A percentile compares a stretch with the other conserved stretches of the same genome.
These are phyloP conservation scores for Alternaria triticimaculans DNA, from an alignment of 2,329 filamentous ascomycete species.

Conservation along the genomic window DNA sequence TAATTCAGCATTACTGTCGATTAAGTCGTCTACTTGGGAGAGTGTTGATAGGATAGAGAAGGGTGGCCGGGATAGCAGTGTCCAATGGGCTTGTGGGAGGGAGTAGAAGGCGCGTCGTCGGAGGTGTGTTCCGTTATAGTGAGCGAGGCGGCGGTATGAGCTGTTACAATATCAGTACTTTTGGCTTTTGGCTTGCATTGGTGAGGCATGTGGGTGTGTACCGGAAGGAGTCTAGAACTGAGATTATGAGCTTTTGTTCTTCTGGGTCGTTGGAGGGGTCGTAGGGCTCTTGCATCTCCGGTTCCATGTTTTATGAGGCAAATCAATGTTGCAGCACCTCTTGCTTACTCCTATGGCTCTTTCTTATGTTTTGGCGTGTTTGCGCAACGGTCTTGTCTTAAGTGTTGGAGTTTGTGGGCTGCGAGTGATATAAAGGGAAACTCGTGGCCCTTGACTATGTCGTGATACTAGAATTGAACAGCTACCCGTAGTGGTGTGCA, in stretches of 20 bases:
- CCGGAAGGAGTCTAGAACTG: conserved; percentile 88
- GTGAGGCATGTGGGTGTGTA: conserved; percentile 48
- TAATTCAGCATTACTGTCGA: conserved; percentile 85
- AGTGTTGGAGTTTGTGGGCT: too few species aligned
- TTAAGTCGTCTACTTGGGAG: conserved; percentile 80
- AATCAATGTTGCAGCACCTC: not conserved
- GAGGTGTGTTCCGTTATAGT: conserved; percentile 89
- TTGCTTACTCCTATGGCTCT: not conserved
- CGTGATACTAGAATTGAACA: not conserved
- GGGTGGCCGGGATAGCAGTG: conserved; percentile 78
- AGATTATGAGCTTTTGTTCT: conserved; percentile 79
- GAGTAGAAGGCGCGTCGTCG: conserved; percentile 93
- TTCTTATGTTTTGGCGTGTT: not conserved
- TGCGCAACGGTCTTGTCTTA: not conserved
- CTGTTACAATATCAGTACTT: conserved; percentile 53
- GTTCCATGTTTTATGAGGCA: conserved; percentile 22
- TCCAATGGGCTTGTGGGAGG: conserved; percentile 82
- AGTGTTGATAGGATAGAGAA: conserved; percentile 84
- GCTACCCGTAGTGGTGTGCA: not conserved
- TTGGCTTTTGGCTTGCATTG: not conserved
- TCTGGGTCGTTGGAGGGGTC: conserved; percentile 76
- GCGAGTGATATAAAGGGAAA: too few species aligned
- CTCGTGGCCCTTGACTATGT: too few species aligned
- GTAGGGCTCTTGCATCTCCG: conserved; percentile 67
- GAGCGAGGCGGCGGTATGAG: conserved; percentile 83